Percentiles rank a stretch among this genome's conserved stretches.
Conservation (phyloP, 2,329 filamentous ascomycete genomes). For the Colletotrichum lupini region DNA sequence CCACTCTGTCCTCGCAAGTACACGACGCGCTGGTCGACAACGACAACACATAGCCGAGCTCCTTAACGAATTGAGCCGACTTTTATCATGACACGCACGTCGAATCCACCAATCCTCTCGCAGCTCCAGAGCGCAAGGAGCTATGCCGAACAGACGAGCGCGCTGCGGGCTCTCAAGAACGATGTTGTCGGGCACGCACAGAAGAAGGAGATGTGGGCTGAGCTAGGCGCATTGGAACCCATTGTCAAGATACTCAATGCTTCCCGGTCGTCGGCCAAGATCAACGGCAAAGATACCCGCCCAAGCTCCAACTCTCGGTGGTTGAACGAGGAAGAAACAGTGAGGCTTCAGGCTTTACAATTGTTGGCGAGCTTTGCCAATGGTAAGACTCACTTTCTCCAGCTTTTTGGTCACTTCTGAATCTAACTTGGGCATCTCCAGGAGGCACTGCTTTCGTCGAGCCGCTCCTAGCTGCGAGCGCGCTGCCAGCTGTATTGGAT, state of each 20-base stretch:
- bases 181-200: constrained; percentile 89
- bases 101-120: constrained; percentile 63
- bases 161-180: constrained; percentile 84
- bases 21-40: constrained; percentile 25
- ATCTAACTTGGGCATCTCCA: constrained; percentile 47
- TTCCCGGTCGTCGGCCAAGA: constrained; percentile 45
- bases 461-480: constrained; percentile 75
- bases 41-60: constrained; percentile 22
- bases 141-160: constrained; percentile 63
- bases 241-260: constrained; percentile 59
- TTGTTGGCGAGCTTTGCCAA: constrained; percentile 87
- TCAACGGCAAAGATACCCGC: constrained; percentile 53
- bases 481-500: constrained; percentile 76
- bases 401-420: neutral
- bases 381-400: constrained; percentile 62
- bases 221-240: constrained; percentile 73
- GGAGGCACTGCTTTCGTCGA: constrained; percentile 83
- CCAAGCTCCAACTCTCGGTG: constrained; percentile 39
- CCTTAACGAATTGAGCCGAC: neutral
- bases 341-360: constrained; percentile 82
- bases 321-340: constrained; percentile 72
- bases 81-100: constrained; percentile 62
- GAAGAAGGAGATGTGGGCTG: constrained; percentile 84
- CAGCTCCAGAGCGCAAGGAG: constrained; percentile 67
- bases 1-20: constrained; percentile 21